phyloP scores from a whole-genome alignment of 225 moss, liverwort and hornwort genomes.

The Anthoceros angustus region DNA sequence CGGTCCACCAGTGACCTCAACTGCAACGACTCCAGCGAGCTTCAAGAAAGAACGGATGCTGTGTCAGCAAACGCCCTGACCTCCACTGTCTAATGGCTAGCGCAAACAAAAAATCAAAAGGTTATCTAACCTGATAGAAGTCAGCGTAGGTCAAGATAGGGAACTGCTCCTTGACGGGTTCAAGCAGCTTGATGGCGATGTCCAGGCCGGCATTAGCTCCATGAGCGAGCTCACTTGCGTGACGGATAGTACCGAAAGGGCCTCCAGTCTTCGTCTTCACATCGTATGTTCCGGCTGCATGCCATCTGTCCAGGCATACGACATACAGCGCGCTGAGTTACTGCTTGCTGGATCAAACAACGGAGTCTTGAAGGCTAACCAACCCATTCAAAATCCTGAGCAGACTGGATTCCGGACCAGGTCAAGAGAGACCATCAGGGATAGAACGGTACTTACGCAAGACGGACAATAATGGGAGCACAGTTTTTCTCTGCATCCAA shows the following conservation, averaged over 20 bases:
- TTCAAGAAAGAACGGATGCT: slow-evolving; percentile 9
- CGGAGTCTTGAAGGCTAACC: not conserved
- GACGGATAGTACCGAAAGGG: slow-evolving; percentile 85
- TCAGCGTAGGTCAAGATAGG: slow-evolving; percentile 30
- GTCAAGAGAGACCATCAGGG: not conserved
- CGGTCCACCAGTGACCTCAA: slow-evolving; percentile 90
- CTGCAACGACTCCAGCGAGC: slow-evolving; percentile 67
- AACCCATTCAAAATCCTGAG: not conserved
- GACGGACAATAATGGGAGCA: slow-evolving; percentile 69
- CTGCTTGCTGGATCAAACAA: not conserved
- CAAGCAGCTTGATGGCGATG: slow-evolving; percentile 38
- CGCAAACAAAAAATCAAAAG: not conserved
- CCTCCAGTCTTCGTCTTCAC: slow-evolving; percentile 61
- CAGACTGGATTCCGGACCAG: not conserved
- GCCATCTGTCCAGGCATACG: slow-evolving; percentile 38
- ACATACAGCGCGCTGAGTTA: not conserved
- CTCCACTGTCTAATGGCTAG: not conserved
- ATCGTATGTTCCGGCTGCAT: slow-evolving; percentile 71
- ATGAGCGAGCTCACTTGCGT: slow-evolving; percentile 57
- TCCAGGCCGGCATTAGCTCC: slow-evolving; percentile 25
- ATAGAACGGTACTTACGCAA: slow-evolving; percentile 51
- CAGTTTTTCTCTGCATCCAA: slow-evolving; percentile 61
- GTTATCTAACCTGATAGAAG: slow-evolving; percentile 22
- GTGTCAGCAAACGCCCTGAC: not conserved
- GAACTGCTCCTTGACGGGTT: slow-evolving; percentile 34